A percentile compares a stretch with the other conserved stretches of the same genome.
Conservation (phyloP, 2,329 filamentous ascomycete species). For the Aspergillus melleus region DNA sequence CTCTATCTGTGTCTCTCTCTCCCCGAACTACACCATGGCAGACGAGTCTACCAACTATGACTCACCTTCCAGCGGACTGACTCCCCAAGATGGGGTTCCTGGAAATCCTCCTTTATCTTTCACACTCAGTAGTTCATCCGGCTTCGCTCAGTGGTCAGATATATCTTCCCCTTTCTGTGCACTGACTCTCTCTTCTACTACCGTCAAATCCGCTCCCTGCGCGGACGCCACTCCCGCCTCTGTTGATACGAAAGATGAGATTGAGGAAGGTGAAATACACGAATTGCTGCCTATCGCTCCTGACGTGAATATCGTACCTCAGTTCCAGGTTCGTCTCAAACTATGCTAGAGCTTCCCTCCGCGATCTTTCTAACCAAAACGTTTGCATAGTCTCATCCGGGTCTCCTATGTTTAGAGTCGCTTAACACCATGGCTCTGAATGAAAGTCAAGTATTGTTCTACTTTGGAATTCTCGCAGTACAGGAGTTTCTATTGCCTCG, state of each 20-base stretch:
- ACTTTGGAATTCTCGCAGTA: conserved; percentile 31
- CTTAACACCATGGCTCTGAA: conserved; percentile 13
- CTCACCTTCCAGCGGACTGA: not conserved
- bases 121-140: not conserved
- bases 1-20: not conserved
- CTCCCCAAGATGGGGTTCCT: not conserved
- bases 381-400: not conserved
- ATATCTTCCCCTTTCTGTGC: not conserved
- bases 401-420: conserved; percentile 1
- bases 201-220: not conserved
- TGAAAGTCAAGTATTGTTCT: conserved; percentile 28
- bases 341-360: not conserved
- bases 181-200: not conserved
- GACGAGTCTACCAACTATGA: not conserved
- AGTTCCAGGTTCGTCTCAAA: not conserved
- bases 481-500: conserved; percentile 26
- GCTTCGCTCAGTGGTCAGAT: conserved; percentile 4
- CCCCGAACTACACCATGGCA: not conserved
- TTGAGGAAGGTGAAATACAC: not conserved
- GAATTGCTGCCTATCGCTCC: not conserved
- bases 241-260: not conserved
- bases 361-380: not conserved
- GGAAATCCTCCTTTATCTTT: not conserved
- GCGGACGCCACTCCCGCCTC: too few species aligned
- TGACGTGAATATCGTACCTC: not conserved